These are phyloP conservation scores for Prunus mume DNA, from an alignment of 306 rosid genomes.

Conservation along the genomic window DNA sequence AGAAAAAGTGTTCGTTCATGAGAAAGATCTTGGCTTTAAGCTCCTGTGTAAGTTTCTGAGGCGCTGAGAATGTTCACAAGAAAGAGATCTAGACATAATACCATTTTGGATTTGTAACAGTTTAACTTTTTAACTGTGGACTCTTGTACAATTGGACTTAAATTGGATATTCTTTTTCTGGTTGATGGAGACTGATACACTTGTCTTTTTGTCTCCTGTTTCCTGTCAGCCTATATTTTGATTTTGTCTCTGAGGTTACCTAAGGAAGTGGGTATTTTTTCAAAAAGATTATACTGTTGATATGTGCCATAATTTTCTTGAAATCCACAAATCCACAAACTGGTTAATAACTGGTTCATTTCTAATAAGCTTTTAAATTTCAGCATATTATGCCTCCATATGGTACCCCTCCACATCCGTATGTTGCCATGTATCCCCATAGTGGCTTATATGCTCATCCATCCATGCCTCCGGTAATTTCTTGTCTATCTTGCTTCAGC, in stretches of 20 bases:
- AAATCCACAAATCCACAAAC: background rate
- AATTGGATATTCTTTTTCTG: background rate
- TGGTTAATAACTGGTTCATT: background rate
- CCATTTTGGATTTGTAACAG: background rate
- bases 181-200: background rate
- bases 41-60: background rate
- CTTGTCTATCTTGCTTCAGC: slow-evolving; percentile 26
- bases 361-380: slow-evolving; percentile 22
- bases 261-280: background rate
- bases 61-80: background rate
- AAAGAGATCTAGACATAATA: background rate
- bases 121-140: background rate
- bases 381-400: slow-evolving; percentile 99
- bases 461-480: slow-evolving; percentile 89
- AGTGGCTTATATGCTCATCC: slow-evolving; percentile 99
- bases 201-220: background rate
- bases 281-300: background rate
- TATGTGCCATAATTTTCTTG: background rate
- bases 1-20: background rate
- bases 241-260: background rate
- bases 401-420: slow-evolving; percentile 96
- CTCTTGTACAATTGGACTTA: background rate
- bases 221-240: background rate
- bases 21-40: background rate
- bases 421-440: slow-evolving; percentile 99